phyloP scores from a whole-genome alignment of 257 asterid genomes.

The Fraxinus excelsior region DNA sequence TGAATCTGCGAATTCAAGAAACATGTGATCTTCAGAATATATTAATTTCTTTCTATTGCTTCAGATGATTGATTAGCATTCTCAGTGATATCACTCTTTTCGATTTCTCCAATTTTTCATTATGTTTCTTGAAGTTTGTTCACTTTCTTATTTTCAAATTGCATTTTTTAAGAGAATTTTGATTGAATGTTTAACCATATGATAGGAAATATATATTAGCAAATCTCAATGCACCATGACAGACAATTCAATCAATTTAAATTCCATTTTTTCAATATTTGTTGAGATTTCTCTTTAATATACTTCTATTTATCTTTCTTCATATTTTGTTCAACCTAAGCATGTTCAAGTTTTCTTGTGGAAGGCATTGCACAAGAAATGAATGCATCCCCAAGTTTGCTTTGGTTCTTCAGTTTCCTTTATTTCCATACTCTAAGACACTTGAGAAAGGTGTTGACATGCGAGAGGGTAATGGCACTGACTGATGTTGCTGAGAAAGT shows the following conservation, averaged over 20 bases:
- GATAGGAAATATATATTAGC: not conserved
- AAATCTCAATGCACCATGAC: not conserved
- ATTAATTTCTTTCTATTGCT: conserved; percentile 6
- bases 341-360: not conserved
- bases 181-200: not conserved
- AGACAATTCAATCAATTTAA: not conserved
- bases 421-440: not conserved
- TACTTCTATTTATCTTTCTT: not conserved
- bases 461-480: not conserved
- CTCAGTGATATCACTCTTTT: conserved; percentile 7
- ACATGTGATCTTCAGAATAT: conserved; percentile 3
- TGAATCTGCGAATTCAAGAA: conserved; percentile 11
- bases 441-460: not conserved
- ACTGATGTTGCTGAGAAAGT: not conserved
- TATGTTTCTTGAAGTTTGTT: conserved; percentile 6
- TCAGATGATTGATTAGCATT: conserved; percentile 24
- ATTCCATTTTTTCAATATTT: not conserved
- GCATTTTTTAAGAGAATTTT: not conserved
- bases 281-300: not conserved
- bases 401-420: not conserved
- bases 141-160: not conserved
- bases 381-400: not conserved
- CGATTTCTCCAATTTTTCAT: not conserved
- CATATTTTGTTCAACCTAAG: not conserved
- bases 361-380: not conserved